Evolutionary conservation across 2,329 filamentous ascomycete species (phyloP).

Genomic region (Curvularia eragrostidis): DNA sequence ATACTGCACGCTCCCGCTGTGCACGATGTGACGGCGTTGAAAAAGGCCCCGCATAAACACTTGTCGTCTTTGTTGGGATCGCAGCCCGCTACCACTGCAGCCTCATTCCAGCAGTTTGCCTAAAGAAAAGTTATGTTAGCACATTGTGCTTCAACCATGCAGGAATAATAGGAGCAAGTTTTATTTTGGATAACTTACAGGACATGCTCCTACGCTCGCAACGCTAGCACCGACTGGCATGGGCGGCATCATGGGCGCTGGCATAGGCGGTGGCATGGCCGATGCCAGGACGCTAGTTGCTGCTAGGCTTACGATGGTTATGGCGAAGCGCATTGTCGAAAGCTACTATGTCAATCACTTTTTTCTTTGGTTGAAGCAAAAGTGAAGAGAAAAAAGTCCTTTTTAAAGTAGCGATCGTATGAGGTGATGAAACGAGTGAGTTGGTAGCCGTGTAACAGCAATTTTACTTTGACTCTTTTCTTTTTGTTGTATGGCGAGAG

Average conservation of each 20-base stretch:
- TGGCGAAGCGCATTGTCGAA: constrained; percentile 26
- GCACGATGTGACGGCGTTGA: constrained; percentile 41
- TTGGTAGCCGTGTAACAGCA: too few relatives aligned
- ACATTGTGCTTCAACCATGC: background rate
- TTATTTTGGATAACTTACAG: constrained; percentile 34
- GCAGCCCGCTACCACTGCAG: constrained; percentile 34
- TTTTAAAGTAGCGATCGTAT: constrained; percentile 14
- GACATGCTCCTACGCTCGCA: constrained; percentile 32
- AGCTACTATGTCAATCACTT: background rate
- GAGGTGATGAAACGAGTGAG: too few relatives aligned
- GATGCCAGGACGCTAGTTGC: constrained; percentile 29
- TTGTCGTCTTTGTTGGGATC: constrained; percentile 41
- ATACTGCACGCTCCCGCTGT: constrained; percentile 36
- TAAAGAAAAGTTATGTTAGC: constrained; percentile 17
- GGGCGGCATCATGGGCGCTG: constrained; percentile 14
- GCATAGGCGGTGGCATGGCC: constrained; percentile 19
- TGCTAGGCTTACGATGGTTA: constrained; percentile 21
- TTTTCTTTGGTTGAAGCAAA: background rate
- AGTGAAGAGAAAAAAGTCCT: background rate
- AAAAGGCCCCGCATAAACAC: constrained; percentile 45
- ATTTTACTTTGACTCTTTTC: too few relatives aligned
- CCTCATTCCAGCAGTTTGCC: constrained; percentile 46
- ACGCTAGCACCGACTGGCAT: constrained; percentile 23
- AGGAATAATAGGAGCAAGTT: too few relatives aligned
- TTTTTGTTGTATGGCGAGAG: too few relatives aligned